Percentiles rank a stretch among this genome's conserved stretches.
phyloP scores from a whole-genome alignment of 495 filamentous ascomycete species.

The Pyrenula massariospora region DNA sequence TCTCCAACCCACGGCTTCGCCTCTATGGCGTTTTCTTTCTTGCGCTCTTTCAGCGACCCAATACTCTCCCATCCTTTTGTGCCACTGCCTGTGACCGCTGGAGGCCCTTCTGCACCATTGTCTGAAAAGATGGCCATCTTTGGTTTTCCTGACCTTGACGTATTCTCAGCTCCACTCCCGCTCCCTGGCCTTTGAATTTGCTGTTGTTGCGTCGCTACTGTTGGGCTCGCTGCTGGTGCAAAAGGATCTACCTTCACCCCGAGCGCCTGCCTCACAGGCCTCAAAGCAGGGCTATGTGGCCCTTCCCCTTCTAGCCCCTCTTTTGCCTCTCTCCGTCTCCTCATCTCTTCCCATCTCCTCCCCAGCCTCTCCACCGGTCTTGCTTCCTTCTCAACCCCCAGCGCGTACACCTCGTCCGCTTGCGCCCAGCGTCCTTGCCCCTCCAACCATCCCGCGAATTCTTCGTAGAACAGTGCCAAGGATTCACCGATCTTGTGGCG shows the following conservation, averaged over 20 bases:
- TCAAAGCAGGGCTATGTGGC: constrained; percentile 76
- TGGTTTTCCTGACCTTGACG: constrained; percentile 49
- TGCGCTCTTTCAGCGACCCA: constrained; percentile 70
- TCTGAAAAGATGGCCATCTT: constrained; percentile 94
- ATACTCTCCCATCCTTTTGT: constrained; percentile 86
- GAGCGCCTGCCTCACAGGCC: constrained; percentile 70
- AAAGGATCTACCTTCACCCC: constrained; percentile 81
- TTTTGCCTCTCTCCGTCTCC: constrained; percentile 56
- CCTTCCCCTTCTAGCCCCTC: constrained; percentile 42
- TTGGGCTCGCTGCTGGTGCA: constrained; percentile 24
- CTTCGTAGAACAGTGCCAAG: constrained; percentile 92
- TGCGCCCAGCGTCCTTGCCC: constrained; percentile 75
- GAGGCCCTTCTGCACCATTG: constrained; percentile 26
- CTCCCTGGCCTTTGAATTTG: constrained; percentile 35
- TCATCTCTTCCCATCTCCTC: constrained; percentile 85
- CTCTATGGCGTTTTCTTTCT: constrained; percentile 86
- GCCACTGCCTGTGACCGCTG: constrained; percentile 20
- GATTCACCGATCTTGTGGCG: constrained; percentile 79
- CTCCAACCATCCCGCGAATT: constrained; percentile 90
- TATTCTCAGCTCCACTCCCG: constrained; percentile 35
- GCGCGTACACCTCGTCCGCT: constrained; percentile 82
- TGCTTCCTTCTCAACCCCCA: constrained; percentile 81
- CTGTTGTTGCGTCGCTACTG: constrained; percentile 49
- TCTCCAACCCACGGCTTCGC: constrained; percentile 87
- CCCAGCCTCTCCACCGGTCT: constrained; percentile 67